These are phyloP conservation scores for Chytriomyces sp. DNA, from an alignment of 192 early-diverging fungal genomes.

Conservation along the genomic window DNA sequence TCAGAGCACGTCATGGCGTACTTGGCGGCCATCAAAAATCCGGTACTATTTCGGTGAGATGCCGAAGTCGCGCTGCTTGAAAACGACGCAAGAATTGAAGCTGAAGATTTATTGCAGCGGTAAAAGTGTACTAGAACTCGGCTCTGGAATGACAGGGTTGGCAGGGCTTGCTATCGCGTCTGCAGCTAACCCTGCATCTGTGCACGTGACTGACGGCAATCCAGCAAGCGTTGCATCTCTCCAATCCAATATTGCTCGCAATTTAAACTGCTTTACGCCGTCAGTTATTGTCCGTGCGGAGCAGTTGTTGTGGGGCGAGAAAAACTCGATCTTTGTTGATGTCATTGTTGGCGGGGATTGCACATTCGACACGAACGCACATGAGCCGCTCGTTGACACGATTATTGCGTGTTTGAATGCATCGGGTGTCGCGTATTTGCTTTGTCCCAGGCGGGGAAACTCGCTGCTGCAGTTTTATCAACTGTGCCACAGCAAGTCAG, in stretches of 20 bases:
- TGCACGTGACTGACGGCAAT: slow-evolving; percentile 24
- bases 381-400: slow-evolving; percentile 3
- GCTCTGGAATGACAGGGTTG: slow-evolving; percentile 22
- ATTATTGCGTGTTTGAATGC: neutral
- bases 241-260: neutral
- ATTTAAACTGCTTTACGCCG: neutral
- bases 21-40: slow-evolving; percentile 1
- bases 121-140: slow-evolving; percentile 20
- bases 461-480: neutral
- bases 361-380: neutral
- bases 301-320: slow-evolving; percentile 15
- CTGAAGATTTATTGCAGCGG: neutral
- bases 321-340: neutral
- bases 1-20: slow-evolving; percentile 1
- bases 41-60: neutral
- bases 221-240: slow-evolving; percentile 1
- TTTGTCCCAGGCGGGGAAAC: slow-evolving; percentile 10
- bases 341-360: slow-evolving; percentile 24
- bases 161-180: slow-evolving; percentile 6
- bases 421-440: slow-evolving; percentile 11
- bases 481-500: neutral
- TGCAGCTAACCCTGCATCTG: neutral
- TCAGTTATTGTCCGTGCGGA: neutral
- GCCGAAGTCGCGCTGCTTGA: neutral
- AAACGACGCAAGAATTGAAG: too few relatives aligned